phyloP scores from a whole-genome alignment of 2,329 filamentous ascomycete species.

The Talaromyces verruculosus region DNA sequence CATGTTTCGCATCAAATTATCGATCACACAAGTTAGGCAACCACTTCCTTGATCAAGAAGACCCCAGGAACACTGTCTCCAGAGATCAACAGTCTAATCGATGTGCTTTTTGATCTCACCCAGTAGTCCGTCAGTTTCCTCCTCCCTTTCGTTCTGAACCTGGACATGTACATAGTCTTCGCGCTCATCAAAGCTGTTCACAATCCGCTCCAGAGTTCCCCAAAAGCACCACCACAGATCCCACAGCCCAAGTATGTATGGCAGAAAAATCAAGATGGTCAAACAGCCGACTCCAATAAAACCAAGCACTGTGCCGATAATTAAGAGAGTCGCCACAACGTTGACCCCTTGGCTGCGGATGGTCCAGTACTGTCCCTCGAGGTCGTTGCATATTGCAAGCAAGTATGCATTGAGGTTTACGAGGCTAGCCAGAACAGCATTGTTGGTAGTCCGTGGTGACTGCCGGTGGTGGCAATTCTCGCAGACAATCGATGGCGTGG shows the following conservation, averaged over 20 bases:
- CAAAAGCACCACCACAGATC: constrained; percentile 4
- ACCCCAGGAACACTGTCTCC: background rate
- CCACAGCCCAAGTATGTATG: constrained; percentile 13
- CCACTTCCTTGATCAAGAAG: background rate
- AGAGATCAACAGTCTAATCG: background rate
- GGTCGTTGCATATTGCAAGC: constrained; percentile 10
- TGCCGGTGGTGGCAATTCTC: constrained; percentile 18
- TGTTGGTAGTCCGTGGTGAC: constrained; percentile 11
- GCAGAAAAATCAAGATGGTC: background rate
- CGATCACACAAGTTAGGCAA: background rate
- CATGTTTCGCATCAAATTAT: background rate
- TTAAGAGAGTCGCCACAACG: background rate
- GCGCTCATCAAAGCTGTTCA: background rate
- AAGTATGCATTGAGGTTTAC: constrained; percentile 7
- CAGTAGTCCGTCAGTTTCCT: background rate
- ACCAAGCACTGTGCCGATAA: background rate
- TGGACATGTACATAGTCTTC: background rate
- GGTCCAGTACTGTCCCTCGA: constrained; percentile 5
- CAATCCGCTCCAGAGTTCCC: background rate
- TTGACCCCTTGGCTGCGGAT: background rate
- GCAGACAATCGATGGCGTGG: constrained; percentile 13
- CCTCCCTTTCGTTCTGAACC: background rate
- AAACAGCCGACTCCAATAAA: background rate
- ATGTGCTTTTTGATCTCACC: background rate
- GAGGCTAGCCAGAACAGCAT: constrained; percentile 12